Evolutionary conservation across 164 flowering plant genomes (phyloP), one percentile per base, ranked within the genome.

Genomic region (Cinnamomum chago): DNA sequence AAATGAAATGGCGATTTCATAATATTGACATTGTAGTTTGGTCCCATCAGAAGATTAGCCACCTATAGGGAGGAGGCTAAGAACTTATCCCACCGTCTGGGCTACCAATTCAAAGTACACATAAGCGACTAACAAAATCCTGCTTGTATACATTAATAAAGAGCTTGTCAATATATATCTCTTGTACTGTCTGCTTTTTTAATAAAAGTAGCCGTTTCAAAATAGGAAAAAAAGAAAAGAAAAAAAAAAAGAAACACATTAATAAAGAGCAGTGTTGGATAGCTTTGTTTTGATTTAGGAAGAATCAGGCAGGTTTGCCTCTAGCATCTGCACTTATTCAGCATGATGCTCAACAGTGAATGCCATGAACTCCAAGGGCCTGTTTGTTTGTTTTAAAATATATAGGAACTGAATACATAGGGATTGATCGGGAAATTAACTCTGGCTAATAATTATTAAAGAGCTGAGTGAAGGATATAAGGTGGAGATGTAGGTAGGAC

Each of bases 291-390:
- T 40, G 18, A 17, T 25, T 28, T 24, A 15, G 72, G 18, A 79
- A 70, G 80, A 82, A n/a, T 30, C 47, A 3, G 84, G 82, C 51
- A 76, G 71, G 83, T 92, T 92, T 62, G 85, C 74, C 82, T 89
- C 83, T 12, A 92, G 18, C 15, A 87, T 47, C 71, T 89, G 75
- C 75, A 85, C 66, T 58, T 82, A 78, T 11, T 89, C 87, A 40
- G 82, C 75, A 20, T 94, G 96, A 77, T 91, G 75, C 50, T 91
- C 93, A 2, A 91, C 94, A 69, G 90, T 60, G 82, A 91, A 89
- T 27, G 85, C 89, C 92, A 83, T 90, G 27, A 91, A 92, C 78
- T 40, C 10, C 5, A 30, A 30, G 35, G 35, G 5, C 35, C 35
- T 30, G 33, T 30, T 3, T 4, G 0, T 30, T 30, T 30, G 35